These are phyloP conservation scores for Boletellus deceptivus DNA, from an alignment of 1,284 basidiomycete genomes.

Conservation along the genomic window DNA sequence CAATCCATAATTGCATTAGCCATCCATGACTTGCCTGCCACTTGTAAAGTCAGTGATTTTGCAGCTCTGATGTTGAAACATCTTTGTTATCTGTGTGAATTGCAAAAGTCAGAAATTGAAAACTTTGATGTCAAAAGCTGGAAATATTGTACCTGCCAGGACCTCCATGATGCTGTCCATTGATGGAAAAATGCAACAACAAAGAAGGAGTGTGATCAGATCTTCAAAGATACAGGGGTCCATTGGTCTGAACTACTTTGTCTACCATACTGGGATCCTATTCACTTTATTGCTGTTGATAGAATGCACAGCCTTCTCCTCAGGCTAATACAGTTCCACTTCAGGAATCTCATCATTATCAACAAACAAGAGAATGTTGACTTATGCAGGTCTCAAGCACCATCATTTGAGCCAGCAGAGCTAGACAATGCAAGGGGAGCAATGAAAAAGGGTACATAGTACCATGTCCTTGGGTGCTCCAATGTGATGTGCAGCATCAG, in stretches of 20 bases:
- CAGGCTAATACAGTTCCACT: background rate
- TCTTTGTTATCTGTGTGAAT: slow-evolving; percentile 37
- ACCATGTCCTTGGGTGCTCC: too few species aligned
- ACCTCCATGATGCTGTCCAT: slow-evolving; percentile 21
- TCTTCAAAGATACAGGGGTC: slow-evolving; percentile 3
- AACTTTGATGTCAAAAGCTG: slow-evolving; percentile 28
- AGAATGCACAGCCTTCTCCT: slow-evolving; percentile 8
- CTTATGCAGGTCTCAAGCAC: too few species aligned
- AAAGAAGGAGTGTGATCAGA: background rate
- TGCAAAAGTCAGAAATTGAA: slow-evolving; percentile 26
- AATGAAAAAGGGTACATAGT: too few species aligned
- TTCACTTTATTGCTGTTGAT: background rate
- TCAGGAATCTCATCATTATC: slow-evolving; percentile 3
- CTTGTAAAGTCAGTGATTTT: slow-evolving; percentile 37
- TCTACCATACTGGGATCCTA: background rate
- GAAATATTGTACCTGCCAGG: slow-evolving; percentile 13
- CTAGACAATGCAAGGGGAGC: too few species aligned
- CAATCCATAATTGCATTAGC: too few species aligned
- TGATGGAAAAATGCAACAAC: slow-evolving; percentile 6
- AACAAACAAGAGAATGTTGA: background rate
- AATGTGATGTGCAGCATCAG: too few species aligned
- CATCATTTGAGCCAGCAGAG: too few species aligned
- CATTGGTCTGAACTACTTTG: background rate
- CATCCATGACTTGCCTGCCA: slow-evolving; percentile 29
- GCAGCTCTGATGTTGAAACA: slow-evolving; percentile 19